phyloP scores from a whole-genome alignment of 441 rosid species.

The Gossypium trilobum region DNA sequence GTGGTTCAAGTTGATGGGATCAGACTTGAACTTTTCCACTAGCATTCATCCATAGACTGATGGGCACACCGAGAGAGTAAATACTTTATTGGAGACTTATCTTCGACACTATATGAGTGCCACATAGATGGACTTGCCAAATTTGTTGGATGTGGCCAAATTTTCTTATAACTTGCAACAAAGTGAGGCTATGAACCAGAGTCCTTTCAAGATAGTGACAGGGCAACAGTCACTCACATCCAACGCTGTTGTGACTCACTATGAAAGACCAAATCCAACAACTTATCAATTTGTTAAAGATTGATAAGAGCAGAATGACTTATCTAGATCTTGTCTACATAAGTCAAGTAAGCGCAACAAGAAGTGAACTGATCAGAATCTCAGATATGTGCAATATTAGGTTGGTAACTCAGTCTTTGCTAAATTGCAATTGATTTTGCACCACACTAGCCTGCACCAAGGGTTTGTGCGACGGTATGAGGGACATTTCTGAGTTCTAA shows the following conservation, averaged over 20 bases:
- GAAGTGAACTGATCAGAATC: background rate
- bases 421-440: background rate
- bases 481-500: background rate
- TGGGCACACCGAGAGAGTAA: background rate
- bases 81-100: background rate
- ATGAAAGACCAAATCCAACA: background rate
- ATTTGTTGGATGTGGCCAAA: background rate
- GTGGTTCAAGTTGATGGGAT: background rate
- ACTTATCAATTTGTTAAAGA: background rate
- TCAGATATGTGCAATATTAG: background rate
- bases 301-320: background rate
- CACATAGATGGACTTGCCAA: background rate
- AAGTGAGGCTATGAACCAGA: background rate
- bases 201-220: background rate
- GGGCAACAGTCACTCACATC: background rate
- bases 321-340: background rate
- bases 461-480: background rate
- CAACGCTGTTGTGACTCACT: background rate
- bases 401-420: background rate
- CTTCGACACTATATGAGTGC: background rate
- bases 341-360: background rate
- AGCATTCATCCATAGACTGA: background rate
- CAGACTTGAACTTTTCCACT: background rate
- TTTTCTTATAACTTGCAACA: background rate
- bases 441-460: background rate